Evolutionary conservation across 192 early-diverging fungal species (phyloP).

Genomic region (Backusella circina): DNA sequence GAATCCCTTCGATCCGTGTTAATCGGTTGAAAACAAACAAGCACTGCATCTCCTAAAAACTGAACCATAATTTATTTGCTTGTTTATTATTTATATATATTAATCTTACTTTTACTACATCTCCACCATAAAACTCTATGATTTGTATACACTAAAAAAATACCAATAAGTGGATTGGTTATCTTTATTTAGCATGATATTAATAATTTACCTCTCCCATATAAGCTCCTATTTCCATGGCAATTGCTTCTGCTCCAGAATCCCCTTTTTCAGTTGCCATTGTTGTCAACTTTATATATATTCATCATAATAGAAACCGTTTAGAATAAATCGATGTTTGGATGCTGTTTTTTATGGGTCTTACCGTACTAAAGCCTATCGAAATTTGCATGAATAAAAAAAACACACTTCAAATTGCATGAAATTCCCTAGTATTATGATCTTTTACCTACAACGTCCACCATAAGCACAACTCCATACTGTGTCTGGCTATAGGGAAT

Average conservation of each 20-base stretch:
- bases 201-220: slow-evolving; percentile 30
- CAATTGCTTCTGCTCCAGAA: slow-evolving; percentile 47
- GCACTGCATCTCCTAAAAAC: slow-evolving; percentile 51
- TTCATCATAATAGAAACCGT: neutral
- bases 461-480: slow-evolving; percentile 52
- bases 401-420: neutral
- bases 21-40: slow-evolving; percentile 47
- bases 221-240: slow-evolving; percentile 48
- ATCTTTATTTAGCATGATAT: too few relatives aligned
- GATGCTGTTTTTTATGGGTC: neutral
- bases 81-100: neutral
- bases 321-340: neutral
- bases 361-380: slow-evolving; percentile 39
- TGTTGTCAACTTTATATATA: slow-evolving; percentile 42
- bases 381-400: neutral
- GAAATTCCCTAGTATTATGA: neutral
- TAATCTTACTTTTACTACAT: slow-evolving; percentile 46
- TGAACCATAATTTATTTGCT: neutral
- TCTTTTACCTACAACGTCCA: slow-evolving; percentile 41
- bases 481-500: slow-evolving; percentile 43
- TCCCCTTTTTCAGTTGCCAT: slow-evolving; percentile 45
- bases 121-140: slow-evolving; percentile 51
- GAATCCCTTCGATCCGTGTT: neutral
- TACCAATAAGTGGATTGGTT: neutral
- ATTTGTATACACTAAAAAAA: slow-evolving; percentile 41